These are phyloP conservation scores for Flaveria sonorensis DNA, from an alignment of 129 eudicot species.

Conservation along the genomic window DNA sequence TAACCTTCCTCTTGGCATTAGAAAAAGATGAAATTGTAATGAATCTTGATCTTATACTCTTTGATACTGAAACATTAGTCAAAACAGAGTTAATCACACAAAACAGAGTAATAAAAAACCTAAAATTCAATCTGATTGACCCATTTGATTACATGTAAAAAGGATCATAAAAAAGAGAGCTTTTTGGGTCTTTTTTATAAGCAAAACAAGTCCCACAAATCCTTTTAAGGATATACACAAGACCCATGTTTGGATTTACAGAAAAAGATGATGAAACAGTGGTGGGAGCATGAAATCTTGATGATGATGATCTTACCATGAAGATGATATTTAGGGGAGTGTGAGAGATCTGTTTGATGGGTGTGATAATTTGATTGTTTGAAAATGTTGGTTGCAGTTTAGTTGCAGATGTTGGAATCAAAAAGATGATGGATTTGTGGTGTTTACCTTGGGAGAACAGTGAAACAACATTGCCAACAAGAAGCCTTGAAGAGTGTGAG, in stretches of 20 bases:
- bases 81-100: constrained; percentile 1
- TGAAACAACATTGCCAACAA: constrained; percentile 28
- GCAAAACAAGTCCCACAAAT: constrained; percentile 35
- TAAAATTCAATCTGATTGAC: neutral
- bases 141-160: neutral
- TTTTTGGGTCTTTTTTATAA: constrained; percentile 16
- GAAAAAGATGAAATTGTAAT: constrained; percentile 10
- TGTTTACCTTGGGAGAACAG: constrained; percentile 25
- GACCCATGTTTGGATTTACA: constrained; percentile 25
- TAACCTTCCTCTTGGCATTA: constrained; percentile 68
- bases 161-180: neutral
- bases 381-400: constrained; percentile 11
- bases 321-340: neutral
- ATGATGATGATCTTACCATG: constrained; percentile 13
- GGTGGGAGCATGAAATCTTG: neutral
- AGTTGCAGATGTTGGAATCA: neutral
- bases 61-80: constrained; percentile 30
- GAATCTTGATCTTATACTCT: constrained; percentile 29
- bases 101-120: constrained; percentile 16
- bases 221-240: constrained; percentile 9
- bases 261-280: neutral
- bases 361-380: constrained; percentile 27
- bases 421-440: constrained; percentile 12
- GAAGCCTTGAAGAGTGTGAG: constrained; percentile 35
- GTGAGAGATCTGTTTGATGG: constrained; percentile 26